Conservation (phyloP, 805 yeast species). For the Wickerhamiella bombiphila region DNA sequence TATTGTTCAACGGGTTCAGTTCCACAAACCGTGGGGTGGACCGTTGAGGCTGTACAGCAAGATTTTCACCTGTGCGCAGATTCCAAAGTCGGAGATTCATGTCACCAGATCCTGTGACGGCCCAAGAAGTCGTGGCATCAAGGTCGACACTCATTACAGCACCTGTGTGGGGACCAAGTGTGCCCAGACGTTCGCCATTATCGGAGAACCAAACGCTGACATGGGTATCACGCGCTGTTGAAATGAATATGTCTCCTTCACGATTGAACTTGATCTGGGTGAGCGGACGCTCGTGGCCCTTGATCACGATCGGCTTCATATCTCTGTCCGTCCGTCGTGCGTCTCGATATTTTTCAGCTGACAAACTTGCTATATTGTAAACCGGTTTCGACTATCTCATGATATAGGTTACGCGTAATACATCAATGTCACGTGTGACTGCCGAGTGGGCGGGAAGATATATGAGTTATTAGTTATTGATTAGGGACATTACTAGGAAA, state of each 20-base stretch:
- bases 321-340: too few species aligned
- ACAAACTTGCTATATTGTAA: too few species aligned
- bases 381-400: not conserved
- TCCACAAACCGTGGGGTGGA: conserved; percentile 89
- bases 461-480: too few species aligned
- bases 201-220: conserved; percentile 89
- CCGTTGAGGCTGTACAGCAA: conserved; percentile 45
- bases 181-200: conserved; percentile 94
- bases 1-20: conserved; percentile 55
- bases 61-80: conserved; percentile 51
- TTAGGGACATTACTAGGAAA: not conserved
- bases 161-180: conserved; percentile 80
- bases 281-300: conserved; percentile 95
- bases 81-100: conserved; percentile 74
- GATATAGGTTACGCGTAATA: not conserved
- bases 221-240: conserved; percentile 74
- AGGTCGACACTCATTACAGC: conserved; percentile 91
- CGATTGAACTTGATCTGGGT: conserved; percentile 91
- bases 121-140: conserved; percentile 48
- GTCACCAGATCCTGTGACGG: conserved; percentile 87
- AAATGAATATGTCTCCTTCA: conserved; percentile 87
- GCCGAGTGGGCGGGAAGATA: too few species aligned
- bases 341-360: not conserved
- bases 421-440: too few species aligned
- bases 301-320: conserved; percentile 26